These are phyloP conservation scores for Lyophyllum decastes DNA, from an alignment of 768 basidiomycete species.

Conservation along the genomic window DNA sequence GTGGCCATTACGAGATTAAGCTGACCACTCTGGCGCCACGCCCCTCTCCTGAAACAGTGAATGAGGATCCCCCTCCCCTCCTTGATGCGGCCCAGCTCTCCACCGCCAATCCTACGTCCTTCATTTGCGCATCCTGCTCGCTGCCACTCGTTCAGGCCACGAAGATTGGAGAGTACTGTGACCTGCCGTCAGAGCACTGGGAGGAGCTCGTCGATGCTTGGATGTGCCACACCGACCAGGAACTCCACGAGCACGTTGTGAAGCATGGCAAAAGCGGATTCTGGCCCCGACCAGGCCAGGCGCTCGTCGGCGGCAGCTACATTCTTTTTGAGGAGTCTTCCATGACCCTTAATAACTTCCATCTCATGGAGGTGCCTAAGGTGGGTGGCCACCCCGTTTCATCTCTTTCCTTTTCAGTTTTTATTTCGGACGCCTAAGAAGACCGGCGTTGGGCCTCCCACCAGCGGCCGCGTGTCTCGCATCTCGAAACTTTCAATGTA, in stretches of 20 bases:
- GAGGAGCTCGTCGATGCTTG: constrained; percentile 95
- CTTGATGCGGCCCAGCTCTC: constrained; percentile 73
- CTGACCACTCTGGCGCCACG: constrained; percentile 39
- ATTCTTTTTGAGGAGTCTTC: constrained; percentile 71
- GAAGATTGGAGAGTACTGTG: constrained; percentile 59
- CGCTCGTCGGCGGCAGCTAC: constrained; percentile 89
- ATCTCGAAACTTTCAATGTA: constrained; percentile 17
- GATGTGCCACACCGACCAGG: constrained; percentile 97
- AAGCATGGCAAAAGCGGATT: constrained; percentile 65
- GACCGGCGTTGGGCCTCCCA: constrained; percentile 76
- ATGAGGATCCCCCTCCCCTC: constrained; percentile 43
- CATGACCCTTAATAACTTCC: constrained; percentile 54
- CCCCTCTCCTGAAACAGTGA: constrained; percentile 18
- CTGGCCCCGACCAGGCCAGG: constrained; percentile 74
- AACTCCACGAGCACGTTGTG: constrained; percentile 68
- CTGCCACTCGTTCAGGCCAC: constrained; percentile 68
- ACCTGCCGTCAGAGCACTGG: constrained; percentile 96
- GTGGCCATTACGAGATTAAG: constrained; percentile 74
- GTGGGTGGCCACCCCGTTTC: constrained; percentile 46
- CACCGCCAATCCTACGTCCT: constrained; percentile 56
- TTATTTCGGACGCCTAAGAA: constrained; percentile 81
- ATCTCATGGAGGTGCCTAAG: constrained; percentile 43
- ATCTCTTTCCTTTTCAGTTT: constrained; percentile 7
- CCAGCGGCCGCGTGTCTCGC: constrained; percentile 55
- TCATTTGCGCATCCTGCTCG: constrained; percentile 80